Base-by-base conservation (phyloP, 768 basidiomycete species). In the Trametes elegans region DNA sequence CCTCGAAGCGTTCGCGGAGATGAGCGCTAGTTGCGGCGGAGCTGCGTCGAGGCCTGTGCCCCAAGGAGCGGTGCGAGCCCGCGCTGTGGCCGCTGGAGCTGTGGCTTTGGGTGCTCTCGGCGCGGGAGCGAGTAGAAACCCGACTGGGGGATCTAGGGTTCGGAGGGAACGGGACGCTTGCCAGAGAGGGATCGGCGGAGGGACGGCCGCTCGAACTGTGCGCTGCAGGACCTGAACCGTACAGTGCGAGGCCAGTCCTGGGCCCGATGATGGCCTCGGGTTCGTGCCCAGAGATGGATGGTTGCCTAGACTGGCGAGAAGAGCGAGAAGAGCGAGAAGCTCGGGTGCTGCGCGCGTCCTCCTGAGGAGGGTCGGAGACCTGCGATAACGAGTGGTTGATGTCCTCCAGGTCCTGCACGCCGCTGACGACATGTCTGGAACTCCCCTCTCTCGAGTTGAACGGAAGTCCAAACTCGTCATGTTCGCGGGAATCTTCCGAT, bases 161-260 rank as follows among this genome's bases (percentile, higher is more conserved):
- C 8, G 42, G 36, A 23, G 3, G 40, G 41, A 18, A 47, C 43
- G 21, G 44, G 56, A 18, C 47, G 23, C n/a, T n/a, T 5, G 35
- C 19, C 8, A 45, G 47, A 10, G 48, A 49, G 31, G 46, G 50
- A 0, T 40, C 52, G 24, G 23, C 18, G 9, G 52, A 38, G 16
- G 41, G 28, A 27, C 21, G 34, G 13, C 32, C 26, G 48, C 52
- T 43, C 19, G 57, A 27, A 24, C 32, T 24, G 5, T 50, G 42
- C n/a, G 57, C 46, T 2, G 35, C 28, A 14, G 55, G 53, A 3
- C 58, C 28, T 11, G 58, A 62, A 55, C 52, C 42, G 29, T 62
- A 62, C 21, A 62, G 34, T 13, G 58, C 38, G 18, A 62, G 26
- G 21, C 61, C 61, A 8, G 58, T 59, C 27, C 61, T 48, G 16